Conservation (phyloP, 2,329 filamentous ascomycete genomes). For the Trichoderma simmonsii region DNA sequence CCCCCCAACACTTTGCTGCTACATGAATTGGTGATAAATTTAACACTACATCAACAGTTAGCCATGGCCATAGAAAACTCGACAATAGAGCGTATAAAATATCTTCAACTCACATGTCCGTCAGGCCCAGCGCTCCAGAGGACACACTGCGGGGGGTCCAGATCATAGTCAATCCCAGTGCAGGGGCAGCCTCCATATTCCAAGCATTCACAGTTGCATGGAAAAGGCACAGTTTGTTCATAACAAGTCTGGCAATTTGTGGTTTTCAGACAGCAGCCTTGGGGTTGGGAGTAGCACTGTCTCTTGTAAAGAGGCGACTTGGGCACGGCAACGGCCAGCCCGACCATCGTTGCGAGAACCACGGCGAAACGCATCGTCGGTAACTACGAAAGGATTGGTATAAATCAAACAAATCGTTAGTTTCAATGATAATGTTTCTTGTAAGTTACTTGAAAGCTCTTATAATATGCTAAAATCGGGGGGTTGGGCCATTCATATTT, state of each 20-base stretch:
- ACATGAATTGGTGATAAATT: neutral
- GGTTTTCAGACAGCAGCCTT: neutral
- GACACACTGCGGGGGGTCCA: neutral
- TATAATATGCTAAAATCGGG: neutral
- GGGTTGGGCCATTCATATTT: neutral
- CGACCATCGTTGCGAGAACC: neutral
- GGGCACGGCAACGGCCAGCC: neutral
- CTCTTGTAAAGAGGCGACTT: conserved; percentile 7
- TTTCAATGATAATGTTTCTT: neutral
- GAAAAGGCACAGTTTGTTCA: neutral
- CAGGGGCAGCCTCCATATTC: neutral
- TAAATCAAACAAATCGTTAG: neutral
- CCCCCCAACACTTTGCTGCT: neutral
- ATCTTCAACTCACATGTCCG: neutral
- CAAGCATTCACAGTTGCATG: conserved; percentile 6
- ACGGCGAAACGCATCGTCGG: conserved; percentile 7
- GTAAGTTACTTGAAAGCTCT: neutral
- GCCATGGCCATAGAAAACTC: neutral
- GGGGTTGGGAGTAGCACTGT: neutral
- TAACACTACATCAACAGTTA: neutral
- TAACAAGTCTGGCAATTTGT: conserved; percentile 11
- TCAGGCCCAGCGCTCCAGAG: neutral
- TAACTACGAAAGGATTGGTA: neutral
- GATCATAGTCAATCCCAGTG: neutral
- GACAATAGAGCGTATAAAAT: neutral